These are phyloP conservation scores for Phytophthora palmivora DNA, from an alignment of 352 stramenopile genomes.

Conservation along the genomic window DNA sequence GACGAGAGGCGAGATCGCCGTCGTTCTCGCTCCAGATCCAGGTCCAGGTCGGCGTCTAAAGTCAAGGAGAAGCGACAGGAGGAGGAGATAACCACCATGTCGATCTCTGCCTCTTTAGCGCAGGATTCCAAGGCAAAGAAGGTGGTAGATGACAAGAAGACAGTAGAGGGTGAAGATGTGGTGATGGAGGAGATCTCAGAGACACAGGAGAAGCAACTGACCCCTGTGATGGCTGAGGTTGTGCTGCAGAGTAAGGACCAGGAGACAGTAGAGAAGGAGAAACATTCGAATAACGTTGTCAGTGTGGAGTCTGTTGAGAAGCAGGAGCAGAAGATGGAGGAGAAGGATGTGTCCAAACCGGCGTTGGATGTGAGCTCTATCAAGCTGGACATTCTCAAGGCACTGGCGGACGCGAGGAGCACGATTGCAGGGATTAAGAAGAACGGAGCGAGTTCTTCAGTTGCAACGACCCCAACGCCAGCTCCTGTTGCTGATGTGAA, in stretches of 20 bases:
- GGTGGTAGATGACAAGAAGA: slow-evolving; percentile 1
- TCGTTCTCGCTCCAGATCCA: slow-evolving; percentile 23
- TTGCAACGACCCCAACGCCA: slow-evolving; percentile 7
- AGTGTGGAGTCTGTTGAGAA: slow-evolving; percentile 18
- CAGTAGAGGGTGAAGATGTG: slow-evolving; percentile 1
- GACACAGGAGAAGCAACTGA: not conserved
- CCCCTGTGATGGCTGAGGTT: not conserved
- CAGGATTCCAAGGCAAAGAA: slow-evolving; percentile 10
- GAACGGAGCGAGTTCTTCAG: slow-evolving; percentile 10
- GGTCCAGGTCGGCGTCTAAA: slow-evolving; percentile 13
- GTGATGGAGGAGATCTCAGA: slow-evolving; percentile 8
- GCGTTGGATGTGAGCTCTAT: slow-evolving; percentile 75
- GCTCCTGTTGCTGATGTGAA: not conserved
- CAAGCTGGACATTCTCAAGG: slow-evolving; percentile 85
- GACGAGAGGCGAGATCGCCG: slow-evolving; percentile 12
- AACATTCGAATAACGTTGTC: slow-evolving; percentile 11
- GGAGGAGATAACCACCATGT: not conserved
- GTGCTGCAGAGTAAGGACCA: slow-evolving; percentile 14
- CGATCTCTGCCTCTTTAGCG: slow-evolving; percentile 1
- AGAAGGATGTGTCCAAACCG: slow-evolving; percentile 10
- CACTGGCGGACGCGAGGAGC: slow-evolving; percentile 73
- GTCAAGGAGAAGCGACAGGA: slow-evolving; percentile 14
- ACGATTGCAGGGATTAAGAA: slow-evolving; percentile 81
- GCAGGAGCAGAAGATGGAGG: slow-evolving; percentile 4
- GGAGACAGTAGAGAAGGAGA: slow-evolving; percentile 12